Base-by-base conservation (phyloP, 2,329 filamentous ascomycete genomes). In the Hypoxylon rubiginosum region DNA sequence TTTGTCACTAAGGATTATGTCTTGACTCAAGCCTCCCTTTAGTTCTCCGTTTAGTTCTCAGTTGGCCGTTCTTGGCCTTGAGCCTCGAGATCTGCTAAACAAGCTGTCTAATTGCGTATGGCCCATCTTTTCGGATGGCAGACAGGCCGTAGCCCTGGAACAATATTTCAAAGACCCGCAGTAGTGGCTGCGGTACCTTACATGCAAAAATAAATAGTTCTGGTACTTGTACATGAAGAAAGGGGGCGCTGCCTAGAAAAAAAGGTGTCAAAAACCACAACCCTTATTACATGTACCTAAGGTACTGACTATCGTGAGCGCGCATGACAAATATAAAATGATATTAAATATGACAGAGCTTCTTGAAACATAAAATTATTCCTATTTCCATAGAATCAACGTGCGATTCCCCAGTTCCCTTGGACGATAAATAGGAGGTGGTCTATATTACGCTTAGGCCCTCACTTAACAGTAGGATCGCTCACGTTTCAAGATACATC, bases 401-500 rank as follows among this genome's bases (percentile, higher is more conserved):
- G 56, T n/a, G 57, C 45, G 52, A 66, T 57, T 48, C 57, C 58
- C 50, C 49, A n/a, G 52, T n/a, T n/a, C n/a, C n/a, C n/a, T n/a
- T n/a, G n/a, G n/a, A n/a, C 59, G 36, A 49, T 36, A 59, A 24
- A 39, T 55, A 55, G 50, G 49, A 45, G 45, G 32, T 53, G 48
- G 49, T 34, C 36, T 58, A 62, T 63, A 68, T 58, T 57, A 62
- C 62, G 62, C 58, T 57, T 53, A 39, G 58, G 51, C 61, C 58
- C 26, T 32, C 45, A 28, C 54, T 26, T 43, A 32, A 56, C 15
- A 30, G 43, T 52, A 41, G 63, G 53, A 62, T 69, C 57, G 57
- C 56, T 51, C 66, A 58, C 56, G 69, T 71, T 71, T 69, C 67
- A 69, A 66, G 46, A 64, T 46, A 54, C 19, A 55, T 57, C 50